Base-by-base conservation (phyloP, 2,329 filamentous ascomycete genomes). In the Exophiala lecanii-corni region DNA sequence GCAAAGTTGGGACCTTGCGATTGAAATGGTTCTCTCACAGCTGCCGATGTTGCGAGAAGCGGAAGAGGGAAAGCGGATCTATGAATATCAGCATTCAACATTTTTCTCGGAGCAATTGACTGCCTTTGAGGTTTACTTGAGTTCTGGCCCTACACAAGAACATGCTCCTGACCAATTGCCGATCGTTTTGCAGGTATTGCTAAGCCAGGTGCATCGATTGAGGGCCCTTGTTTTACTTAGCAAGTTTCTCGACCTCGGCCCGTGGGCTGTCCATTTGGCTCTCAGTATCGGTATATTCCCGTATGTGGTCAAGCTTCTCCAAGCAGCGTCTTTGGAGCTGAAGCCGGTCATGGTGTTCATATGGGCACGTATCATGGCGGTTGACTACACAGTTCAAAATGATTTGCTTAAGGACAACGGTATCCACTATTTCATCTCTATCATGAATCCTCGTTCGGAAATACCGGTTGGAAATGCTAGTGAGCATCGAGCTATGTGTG, bases 271-370 rank as follows among this genome's bases (percentile, higher is more conserved):
- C n/a, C 92, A 97, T 62, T 79, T 98, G 30, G 92, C 92, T 12
- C 75, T 98, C 12, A 96, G 89, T 64, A 98, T 98, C 49, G 92
- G 92, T 17, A 98, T 98, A 50, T 98, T 98, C 64, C 92, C 92
- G 0, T 98, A 98, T 60, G 92, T 98, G n/a, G 71, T 98, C 23
- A 98, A 98, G 66, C 73, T 98, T 18, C 72, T 98, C 13, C 92
- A 98, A 63, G 97, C 92, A 3, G 91, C 94, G 35, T 92, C 92
- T 0, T 79, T 88, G 35, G 92, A 98, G 64, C 70, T 98, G 49
- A 97, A 97, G 60, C 91, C 92, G 0, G 89, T 97, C 47, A 97
- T 98, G 92, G 89, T 98, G 4, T 98, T 97, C 64, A 98, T 98
- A 51, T 98, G 92, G 92, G 89, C 92, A 4, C 80, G 92, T 36